Evolutionary conservation across 2,329 filamentous ascomycete species (phyloP).

Genomic region (Cladophialophora chaetospira): DNA sequence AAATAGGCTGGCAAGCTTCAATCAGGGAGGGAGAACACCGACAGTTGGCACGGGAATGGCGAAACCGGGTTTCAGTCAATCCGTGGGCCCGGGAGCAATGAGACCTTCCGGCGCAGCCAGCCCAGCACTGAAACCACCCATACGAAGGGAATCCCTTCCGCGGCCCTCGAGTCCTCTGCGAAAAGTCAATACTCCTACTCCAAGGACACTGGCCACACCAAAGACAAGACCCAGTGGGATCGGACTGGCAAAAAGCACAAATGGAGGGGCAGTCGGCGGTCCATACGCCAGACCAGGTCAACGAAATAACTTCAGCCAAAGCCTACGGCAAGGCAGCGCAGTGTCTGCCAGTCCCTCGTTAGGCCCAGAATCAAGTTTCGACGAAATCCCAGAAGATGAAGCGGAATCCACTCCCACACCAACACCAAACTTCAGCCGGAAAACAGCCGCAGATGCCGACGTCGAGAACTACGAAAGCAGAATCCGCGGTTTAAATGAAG

Average conservation of each 20-base stretch:
- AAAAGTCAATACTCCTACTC: slow-evolving; percentile 55
- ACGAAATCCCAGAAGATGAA: slow-evolving; percentile 56
- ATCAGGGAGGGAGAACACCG: slow-evolving; percentile 55
- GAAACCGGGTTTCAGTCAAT: slow-evolving; percentile 82
- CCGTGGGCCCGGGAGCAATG: slow-evolving; percentile 68
- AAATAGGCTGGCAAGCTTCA: slow-evolving; percentile 55
- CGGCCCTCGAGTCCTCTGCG: slow-evolving; percentile 85
- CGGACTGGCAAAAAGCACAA: slow-evolving; percentile 47
- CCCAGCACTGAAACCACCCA: slow-evolving; percentile 68
- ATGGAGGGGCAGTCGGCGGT: slow-evolving; percentile 52
- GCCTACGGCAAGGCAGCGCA: slow-evolving; percentile 31
- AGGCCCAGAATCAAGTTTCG: slow-evolving; percentile 38
- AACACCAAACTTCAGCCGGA: slow-evolving; percentile 26
- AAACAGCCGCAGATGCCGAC: slow-evolving; percentile 26
- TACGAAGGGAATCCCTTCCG: slow-evolving; percentile 72
- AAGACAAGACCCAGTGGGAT: slow-evolving; percentile 30
- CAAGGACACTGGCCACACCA: slow-evolving; percentile 28
- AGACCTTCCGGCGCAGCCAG: slow-evolving; percentile 58
- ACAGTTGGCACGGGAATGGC: slow-evolving; percentile 46
- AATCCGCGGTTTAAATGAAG: slow-evolving; percentile 71
- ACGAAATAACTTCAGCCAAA: slow-evolving; percentile 43
- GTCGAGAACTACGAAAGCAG: slow-evolving; percentile 33
- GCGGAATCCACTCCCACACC: slow-evolving; percentile 46
- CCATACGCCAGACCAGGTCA: slow-evolving; percentile 59
- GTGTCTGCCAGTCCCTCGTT: slow-evolving; percentile 29